Evolutionary conservation across 257 asterid species (phyloP).

Genomic region (Avicennia marina): DNA sequence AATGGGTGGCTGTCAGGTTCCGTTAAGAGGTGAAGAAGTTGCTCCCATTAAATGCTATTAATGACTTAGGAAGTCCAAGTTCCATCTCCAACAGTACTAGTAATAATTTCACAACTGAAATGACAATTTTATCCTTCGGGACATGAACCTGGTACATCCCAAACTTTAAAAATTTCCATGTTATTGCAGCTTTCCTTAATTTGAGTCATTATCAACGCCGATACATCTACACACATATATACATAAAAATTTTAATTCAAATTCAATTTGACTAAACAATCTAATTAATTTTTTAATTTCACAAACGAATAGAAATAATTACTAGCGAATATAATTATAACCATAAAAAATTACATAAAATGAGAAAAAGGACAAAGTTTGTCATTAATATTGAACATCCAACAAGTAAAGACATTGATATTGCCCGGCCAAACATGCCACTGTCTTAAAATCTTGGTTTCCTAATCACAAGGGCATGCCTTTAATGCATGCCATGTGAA

Average conservation of each 20-base stretch:
- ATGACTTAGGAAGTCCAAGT: conserved; percentile 21
- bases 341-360: background rate
- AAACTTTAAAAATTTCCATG: background rate
- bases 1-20: conserved; percentile 20
- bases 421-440: conserved; percentile 23
- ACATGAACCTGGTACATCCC: background rate
- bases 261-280: too few species aligned
- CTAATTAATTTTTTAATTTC: background rate
- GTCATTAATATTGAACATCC: too few species aligned
- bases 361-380: conserved; percentile 7
- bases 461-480: background rate
- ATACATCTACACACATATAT: too few species aligned
- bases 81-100: conserved; percentile 19
- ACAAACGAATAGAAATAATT: background rate
- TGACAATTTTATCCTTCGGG: conserved; percentile 15
- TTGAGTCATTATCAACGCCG: too few species aligned
- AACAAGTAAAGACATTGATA: conserved; percentile 29
- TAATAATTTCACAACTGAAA: background rate
- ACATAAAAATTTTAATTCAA: too few species aligned
- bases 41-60: conserved; percentile 22
- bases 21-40: conserved; percentile 26
- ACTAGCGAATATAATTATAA: background rate
- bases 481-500: too few species aligned
- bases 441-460: conserved; percentile 8
- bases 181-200: background rate